Evolutionary conservation across 352 stramenopile species (phyloP), one percentile per base, ranked within the genome.

Genomic region (Globisporangium camurandrum): DNA sequence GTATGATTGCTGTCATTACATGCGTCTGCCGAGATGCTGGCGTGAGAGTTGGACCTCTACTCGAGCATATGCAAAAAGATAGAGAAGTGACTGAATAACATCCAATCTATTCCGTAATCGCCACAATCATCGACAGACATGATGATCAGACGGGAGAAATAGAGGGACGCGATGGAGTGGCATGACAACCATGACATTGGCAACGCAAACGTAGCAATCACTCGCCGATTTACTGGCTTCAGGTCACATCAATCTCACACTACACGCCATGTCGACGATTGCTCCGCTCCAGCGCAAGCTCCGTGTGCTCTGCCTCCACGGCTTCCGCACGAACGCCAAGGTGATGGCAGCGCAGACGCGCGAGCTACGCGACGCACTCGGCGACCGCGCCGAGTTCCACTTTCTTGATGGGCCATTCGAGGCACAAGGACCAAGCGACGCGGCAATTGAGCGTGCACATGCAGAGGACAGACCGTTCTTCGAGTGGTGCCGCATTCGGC

Each of bases 291-390:
- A 45, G 24, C 62, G 57, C 47, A 59, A 68, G 55, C 54, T 90
- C 14, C 76, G 79, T 46, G 70, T 88, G 44, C 64, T 90, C 33
- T 90, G 76, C 49, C 65, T 90, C 5, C 81, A 89, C 41, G 80
- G 80, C 39, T 77, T 77, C 53, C 80, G 77, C 34, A 88, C 75
- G 4, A 92, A 92, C 43, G 36, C 43, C 33, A 70, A 79, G 51
- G 72, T 92, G 38, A 89, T 92, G 77, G 50, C 77, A 51, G 69
- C 66, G 51, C 81, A 92, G 59, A 76, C 62, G 6, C 70, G 67
- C 14, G 72, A 71, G 0, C 49, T 92, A 19, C 75, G 70, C 23
- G 55, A 77, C 2, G 73, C 66, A n/a, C 56, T 92, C 27, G 81
- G 74, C 6, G 64, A 71, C 27, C 59, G 64, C 27, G 65, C 71